These are phyloP conservation scores for Puccinia polysora DNA, from an alignment of 1,284 basidiomycete species.

Conservation along the genomic window DNA sequence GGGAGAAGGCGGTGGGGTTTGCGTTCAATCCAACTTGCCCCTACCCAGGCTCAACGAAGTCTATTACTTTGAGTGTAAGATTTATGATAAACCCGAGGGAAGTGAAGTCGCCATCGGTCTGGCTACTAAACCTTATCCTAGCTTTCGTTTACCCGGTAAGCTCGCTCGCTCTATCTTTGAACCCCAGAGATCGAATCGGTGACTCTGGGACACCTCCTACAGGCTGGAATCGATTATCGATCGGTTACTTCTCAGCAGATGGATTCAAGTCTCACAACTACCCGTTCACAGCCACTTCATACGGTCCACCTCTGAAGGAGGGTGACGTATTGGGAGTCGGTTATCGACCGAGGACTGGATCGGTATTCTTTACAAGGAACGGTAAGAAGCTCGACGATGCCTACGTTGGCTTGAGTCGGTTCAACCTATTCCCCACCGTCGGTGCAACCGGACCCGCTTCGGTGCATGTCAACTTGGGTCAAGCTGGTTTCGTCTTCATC, in stretches of 20 bases:
- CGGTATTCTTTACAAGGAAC: constrained; percentile 93
- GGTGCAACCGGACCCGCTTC: constrained; percentile 90
- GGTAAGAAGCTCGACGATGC: constrained; percentile 92
- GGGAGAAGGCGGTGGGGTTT: constrained; percentile 64
- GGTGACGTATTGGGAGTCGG: constrained; percentile 91
- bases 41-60: constrained; percentile 92
- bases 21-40: constrained; percentile 88
- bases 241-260: constrained; percentile 85
- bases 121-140: constrained; percentile 89
- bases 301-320: constrained; percentile 79
- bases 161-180: too few relatives aligned
- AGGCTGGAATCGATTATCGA: constrained; percentile 80
- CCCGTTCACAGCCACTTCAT: constrained; percentile 82
- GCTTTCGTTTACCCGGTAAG: constrained; percentile 71
- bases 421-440: constrained; percentile 90
- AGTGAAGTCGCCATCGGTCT: constrained; percentile 82
- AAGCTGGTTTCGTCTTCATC: constrained; percentile 93
- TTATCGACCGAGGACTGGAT: constrained; percentile 87
- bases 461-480: constrained; percentile 89
- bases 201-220: constrained; percentile 27
- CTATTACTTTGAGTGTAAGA: constrained; percentile 96
- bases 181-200: not conserved
- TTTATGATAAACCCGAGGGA: constrained; percentile 81
- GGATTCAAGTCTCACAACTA: constrained; percentile 97
- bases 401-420: constrained; percentile 75